Evolutionary conservation across 768 basidiomycete genomes (phyloP), one percentile per base, ranked within the genome.

Genomic region (Suillus weaverae): DNA sequence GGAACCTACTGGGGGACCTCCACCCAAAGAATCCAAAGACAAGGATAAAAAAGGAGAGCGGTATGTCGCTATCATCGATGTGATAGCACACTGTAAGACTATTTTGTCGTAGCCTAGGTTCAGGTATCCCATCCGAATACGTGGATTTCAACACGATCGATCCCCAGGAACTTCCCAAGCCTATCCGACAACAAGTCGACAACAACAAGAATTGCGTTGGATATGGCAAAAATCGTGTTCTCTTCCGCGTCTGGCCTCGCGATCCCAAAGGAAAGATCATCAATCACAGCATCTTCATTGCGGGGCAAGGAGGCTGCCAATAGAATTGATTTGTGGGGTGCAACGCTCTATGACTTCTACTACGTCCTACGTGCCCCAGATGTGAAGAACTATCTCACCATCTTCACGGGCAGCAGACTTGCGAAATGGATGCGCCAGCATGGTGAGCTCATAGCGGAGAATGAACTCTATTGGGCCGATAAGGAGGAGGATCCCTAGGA

Each of bases 231-330:
- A 72, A 51, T 54, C 76, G 76, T 9, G 53, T 62, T 54, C 30
- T 72, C 0, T 70, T 77, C 60, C 62, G 71, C 4, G 1, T 2
- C 2, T 76, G 75, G 74, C 72, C 74, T 1, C 74, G 74, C n/a
- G 62, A 68, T 33, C 68, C 69, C 0, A 57, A 67, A 0, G 74
- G 75, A 1, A 51, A 64, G 5, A 5, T 0, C 5, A 26, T 76
- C 26, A 26, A 26, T 26, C 18, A 0, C 16, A 0, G 33, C 39
- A 8, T 33, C 3, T 11, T 13, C 38, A 5, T 5, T 16, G 26
- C 33, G 35, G 8, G 75, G 75, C 1, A 76, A 60, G 46, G 5
- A 64, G 5, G 69, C 70, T 5, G 68, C 66, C 0, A 72, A 72
- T 13, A 69, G 69, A 0, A 67, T 66, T 48, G 53, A 64, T 3